These are phyloP conservation scores for Penicillium griseofulvum DNA, from an alignment of 2,329 filamentous ascomycete genomes.

Conservation along the genomic window DNA sequence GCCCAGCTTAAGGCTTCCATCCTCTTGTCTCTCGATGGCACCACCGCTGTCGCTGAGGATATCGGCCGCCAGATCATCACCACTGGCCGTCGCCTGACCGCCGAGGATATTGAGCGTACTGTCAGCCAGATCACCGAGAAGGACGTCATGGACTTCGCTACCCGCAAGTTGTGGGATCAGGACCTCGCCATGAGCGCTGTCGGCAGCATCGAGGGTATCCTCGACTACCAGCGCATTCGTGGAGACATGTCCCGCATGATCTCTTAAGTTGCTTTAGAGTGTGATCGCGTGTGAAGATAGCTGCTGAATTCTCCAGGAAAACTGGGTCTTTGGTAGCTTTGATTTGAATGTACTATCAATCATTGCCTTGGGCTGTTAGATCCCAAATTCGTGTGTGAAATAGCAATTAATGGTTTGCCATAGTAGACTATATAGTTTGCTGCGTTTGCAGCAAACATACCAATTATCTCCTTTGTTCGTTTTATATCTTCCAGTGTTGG, in stretches of 20 bases:
- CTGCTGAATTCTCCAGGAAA: slow-evolving; percentile 10
- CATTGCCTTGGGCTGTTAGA: slow-evolving; percentile 29
- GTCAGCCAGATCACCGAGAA: slow-evolving; percentile 89
- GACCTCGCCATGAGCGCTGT: slow-evolving; percentile 92
- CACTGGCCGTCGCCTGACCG: slow-evolving; percentile 85
- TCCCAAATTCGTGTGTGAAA: slow-evolving; percentile 31
- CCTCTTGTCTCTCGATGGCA: slow-evolving; percentile 93
- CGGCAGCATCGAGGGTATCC: slow-evolving; percentile 81
- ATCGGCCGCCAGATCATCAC: slow-evolving; percentile 98
- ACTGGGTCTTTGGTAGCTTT: slow-evolving; percentile 12
- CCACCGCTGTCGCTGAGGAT: slow-evolving; percentile 94
- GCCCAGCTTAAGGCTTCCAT: slow-evolving; percentile 98
- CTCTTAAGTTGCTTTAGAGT: slow-evolving; percentile 19
- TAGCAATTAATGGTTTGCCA: slow-evolving; percentile 32
- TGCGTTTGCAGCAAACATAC: slow-evolving; percentile 18
- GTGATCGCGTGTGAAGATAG: slow-evolving; percentile 23
- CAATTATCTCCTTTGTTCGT: slow-evolving; percentile 27
- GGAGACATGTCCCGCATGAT: slow-evolving; percentile 82
- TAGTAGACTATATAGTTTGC: slow-evolving; percentile 31
- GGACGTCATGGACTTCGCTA: slow-evolving; percentile 95
- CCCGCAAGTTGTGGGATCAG: slow-evolving; percentile 94
- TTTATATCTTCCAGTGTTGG: neutral
- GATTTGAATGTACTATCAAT: slow-evolving; percentile 33
- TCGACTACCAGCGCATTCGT: slow-evolving; percentile 56
- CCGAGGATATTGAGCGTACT: slow-evolving; percentile 90